phyloP scores from a whole-genome alignment of 768 basidiomycete species.

The Lenzites betulinus region DNA sequence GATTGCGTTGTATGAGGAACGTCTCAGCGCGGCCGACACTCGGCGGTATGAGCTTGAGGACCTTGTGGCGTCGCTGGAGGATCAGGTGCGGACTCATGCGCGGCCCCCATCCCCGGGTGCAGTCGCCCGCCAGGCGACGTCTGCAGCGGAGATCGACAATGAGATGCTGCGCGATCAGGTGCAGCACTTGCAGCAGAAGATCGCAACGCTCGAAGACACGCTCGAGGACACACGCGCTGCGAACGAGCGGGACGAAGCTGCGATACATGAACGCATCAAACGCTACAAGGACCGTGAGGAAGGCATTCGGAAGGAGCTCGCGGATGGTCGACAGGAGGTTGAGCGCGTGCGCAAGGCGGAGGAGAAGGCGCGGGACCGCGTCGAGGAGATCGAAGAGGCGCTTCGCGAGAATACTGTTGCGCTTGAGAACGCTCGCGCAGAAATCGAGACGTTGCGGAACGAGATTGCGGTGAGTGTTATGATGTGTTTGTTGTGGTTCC shows the following conservation, averaged over 20 bases:
- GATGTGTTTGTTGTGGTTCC: neutral
- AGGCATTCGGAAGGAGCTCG: constrained; percentile 68
- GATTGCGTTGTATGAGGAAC: constrained; percentile 92
- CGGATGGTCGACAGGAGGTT: constrained; percentile 62
- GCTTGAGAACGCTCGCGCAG: constrained; percentile 86
- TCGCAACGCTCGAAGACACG: constrained; percentile 76
- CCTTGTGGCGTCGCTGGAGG: constrained; percentile 58
- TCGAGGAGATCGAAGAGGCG: constrained; percentile 89
- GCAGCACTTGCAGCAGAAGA: constrained; percentile 80
- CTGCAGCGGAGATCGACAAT: constrained; percentile 92
- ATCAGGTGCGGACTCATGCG: constrained; percentile 39
- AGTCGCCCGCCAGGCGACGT: constrained; percentile 46
- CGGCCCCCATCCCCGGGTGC: constrained; percentile 39
- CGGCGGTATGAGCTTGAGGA: constrained; percentile 80
- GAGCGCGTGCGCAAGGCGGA: constrained; percentile 67
- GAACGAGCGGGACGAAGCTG: constrained; percentile 73
- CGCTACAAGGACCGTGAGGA: constrained; percentile 77
- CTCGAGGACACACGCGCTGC: constrained; percentile 75
- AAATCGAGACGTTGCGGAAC: constrained; percentile 76
- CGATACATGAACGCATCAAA: constrained; percentile 61
- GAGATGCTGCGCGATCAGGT: constrained; percentile 89
- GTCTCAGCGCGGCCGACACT: constrained; percentile 67
- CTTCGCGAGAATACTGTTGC: constrained; percentile 84
- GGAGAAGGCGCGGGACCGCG: constrained; percentile 56
- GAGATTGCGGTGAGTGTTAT: constrained; percentile 68